Percentiles rank a stretch among this genome's conserved stretches.
Conservation (phyloP, 2,329 filamentous ascomycete genomes). For the Ascochyta viciae-villosae region DNA sequence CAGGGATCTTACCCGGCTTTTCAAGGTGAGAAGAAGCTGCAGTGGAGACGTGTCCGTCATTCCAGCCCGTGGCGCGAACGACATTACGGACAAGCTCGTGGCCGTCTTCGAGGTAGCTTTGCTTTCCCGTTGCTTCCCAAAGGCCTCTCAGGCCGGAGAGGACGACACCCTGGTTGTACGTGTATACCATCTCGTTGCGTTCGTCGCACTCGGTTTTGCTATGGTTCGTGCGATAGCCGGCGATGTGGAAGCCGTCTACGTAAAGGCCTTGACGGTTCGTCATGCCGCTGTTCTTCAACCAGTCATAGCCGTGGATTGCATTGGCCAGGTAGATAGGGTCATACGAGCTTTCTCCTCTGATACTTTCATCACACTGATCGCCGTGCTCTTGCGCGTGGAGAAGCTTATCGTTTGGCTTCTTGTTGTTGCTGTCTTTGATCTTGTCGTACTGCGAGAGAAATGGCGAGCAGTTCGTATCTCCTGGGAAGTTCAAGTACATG, state of each 20-base stretch:
- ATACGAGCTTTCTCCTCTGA: slow-evolving; percentile 33
- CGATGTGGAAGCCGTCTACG: slow-evolving; percentile 88
- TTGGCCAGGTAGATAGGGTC: slow-evolving; percentile 74
- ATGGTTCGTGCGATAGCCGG: slow-evolving; percentile 61
- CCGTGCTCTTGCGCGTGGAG: slow-evolving; percentile 9
- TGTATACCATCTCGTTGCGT: slow-evolving; percentile 89
- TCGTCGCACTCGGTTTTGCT: slow-evolving; percentile 77
- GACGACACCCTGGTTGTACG: slow-evolving; percentile 93
- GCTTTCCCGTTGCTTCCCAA: slow-evolving; percentile 78
- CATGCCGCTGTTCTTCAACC: slow-evolving; percentile 83
- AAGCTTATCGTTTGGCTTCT: slow-evolving; percentile 5
- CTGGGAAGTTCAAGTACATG: slow-evolving; percentile 91
- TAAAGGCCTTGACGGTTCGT: slow-evolving; percentile 77
- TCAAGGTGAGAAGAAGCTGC: slow-evolving; percentile 2
- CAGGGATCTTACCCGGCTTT: slow-evolving; percentile 12
- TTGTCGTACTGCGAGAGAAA: slow-evolving; percentile 57
- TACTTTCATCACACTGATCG: slow-evolving; percentile 18
- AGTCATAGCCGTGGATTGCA: slow-evolving; percentile 79
- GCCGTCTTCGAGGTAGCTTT: slow-evolving; percentile 76
- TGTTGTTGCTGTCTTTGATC: slow-evolving; percentile 9
- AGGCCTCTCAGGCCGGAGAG: slow-evolving; percentile 81
- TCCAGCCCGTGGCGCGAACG: slow-evolving; percentile 80
- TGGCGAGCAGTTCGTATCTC: slow-evolving; percentile 75
- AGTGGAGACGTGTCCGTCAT: slow-evolving; percentile 33
- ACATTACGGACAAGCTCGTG: slow-evolving; percentile 78